phyloP scores from a whole-genome alignment of 352 stramenopile genomes.

The Phytophthora pistaciae region DNA sequence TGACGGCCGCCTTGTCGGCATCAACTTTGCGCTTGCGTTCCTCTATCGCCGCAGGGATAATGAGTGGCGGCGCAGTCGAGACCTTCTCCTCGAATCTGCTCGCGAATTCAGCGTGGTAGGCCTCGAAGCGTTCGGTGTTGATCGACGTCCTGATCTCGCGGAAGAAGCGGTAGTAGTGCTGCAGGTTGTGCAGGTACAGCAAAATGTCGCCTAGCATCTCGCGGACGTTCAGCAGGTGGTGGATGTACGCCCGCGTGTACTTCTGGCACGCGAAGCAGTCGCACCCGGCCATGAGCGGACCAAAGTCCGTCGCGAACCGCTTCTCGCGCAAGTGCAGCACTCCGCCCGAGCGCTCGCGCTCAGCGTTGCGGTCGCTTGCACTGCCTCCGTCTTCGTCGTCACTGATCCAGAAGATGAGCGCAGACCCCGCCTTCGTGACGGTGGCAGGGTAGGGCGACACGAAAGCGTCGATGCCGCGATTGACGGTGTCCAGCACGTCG shows the following conservation, averaged over 20 bases:
- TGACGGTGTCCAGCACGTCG: constrained; percentile 61
- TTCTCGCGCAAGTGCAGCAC: constrained; percentile 77
- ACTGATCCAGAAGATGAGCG: constrained; percentile 70
- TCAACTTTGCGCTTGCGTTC: constrained; percentile 69
- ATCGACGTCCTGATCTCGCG: constrained; percentile 62
- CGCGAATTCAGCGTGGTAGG: constrained; percentile 53
- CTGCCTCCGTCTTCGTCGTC: constrained; percentile 37
- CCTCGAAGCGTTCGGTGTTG: constrained; percentile 46
- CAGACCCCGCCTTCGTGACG: constrained; percentile 57
- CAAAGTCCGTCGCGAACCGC: constrained; percentile 70
- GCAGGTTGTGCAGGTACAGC: constrained; percentile 89
- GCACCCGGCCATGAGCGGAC: constrained; percentile 67
- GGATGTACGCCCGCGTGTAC: constrained; percentile 90
- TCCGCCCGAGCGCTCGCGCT: constrained; percentile 48
- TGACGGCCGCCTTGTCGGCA: constrained; percentile 42
- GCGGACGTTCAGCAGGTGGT: constrained; percentile 93
- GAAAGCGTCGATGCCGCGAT: constrained; percentile 70
- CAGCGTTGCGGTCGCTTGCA: constrained; percentile 20
- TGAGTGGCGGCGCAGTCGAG: constrained; percentile 54
- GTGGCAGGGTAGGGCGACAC: constrained; percentile 71
- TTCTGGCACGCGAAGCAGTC: constrained; percentile 80
- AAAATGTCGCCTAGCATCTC: constrained; percentile 94
- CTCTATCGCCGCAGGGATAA: constrained; percentile 58
- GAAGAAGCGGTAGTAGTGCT: constrained; percentile 84
- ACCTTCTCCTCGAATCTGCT: constrained; percentile 54